Evolutionary conservation across 2,329 filamentous ascomycete genomes (phyloP), one percentile per base, ranked within the genome.

Genomic region (Aspergillus candidus): DNA sequence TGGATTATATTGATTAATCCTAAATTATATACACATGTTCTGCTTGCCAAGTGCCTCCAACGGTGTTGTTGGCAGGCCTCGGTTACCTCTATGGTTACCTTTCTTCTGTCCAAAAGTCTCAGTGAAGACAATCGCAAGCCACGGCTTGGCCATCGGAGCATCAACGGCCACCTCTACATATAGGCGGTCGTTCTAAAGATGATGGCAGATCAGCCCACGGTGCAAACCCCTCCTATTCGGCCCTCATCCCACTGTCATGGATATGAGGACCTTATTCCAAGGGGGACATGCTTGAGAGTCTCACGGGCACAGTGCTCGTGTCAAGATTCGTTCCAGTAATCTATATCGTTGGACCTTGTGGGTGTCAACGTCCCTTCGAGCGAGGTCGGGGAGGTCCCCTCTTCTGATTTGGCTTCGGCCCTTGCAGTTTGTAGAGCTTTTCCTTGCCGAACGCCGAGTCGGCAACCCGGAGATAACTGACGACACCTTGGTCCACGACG

Each of bases 401-500:
- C 31, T 47, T 50, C 41, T 68, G 69, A 6, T 52, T 52, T 0
- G 62, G 61, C n/a, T 49, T 50, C 10, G 55, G 49, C 43, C 36
- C 54, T 55, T 38, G 58, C 18, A 59, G 53, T 58, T 83, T 79
- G 57, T 81, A 88, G 32, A 95, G 59, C 63, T 70, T 80, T 65
- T 94, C 88, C 50, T 80, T 77, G 0, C 76, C 83, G 67, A 96
- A 96, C 1, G 83, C 83, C 10, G 82, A 82, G 70, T 97, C 89
- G 1, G 79, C 81, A 46, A 96, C 76, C 17, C 86, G 74, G 58
- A 96, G 73, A 62, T 91, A 97, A 63, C 91, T 97, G 36, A 90
- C 84, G 15, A 97, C 76, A 0, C 93, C 93, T 50, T 88, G 79
- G 62, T 97, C 93, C 30, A 96, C 89, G 2, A 97, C 79, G 0